Evolutionary conservation across 2,329 filamentous ascomycete genomes (phyloP).

Genomic region (Fusarium irregulare): DNA sequence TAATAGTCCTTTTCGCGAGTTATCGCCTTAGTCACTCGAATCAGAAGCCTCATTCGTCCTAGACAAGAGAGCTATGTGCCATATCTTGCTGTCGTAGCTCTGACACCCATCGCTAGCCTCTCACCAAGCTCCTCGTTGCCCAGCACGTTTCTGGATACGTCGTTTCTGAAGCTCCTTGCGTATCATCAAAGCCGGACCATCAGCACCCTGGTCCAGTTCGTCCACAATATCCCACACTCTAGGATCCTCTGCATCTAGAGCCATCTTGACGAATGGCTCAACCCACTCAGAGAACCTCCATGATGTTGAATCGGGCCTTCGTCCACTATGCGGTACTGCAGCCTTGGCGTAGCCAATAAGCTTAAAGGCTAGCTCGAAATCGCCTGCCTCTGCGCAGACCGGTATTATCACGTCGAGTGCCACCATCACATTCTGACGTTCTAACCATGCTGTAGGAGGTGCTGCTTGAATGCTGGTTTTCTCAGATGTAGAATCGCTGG

Average conservation of each 20-base stretch:
- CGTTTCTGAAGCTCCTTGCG: conserved; percentile 43
- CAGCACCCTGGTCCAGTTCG: conserved; percentile 37
- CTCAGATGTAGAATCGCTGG: neutral
- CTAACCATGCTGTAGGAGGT: conserved; percentile 15
- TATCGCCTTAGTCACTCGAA: neutral
- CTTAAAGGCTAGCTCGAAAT: conserved; percentile 52
- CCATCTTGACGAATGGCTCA: conserved; percentile 44
- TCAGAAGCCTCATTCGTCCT: neutral
- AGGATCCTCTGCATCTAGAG: conserved; percentile 46
- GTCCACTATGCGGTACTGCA: neutral
- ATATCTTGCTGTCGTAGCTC: neutral
- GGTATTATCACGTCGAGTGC: conserved; percentile 47
- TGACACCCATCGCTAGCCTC: neutral
- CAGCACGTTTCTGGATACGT: conserved; percentile 37
- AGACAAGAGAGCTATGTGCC: neutral
- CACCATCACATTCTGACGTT: conserved; percentile 16
- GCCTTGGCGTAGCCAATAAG: conserved; percentile 38
- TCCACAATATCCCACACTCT: conserved; percentile 52
- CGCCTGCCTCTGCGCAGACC: conserved; percentile 45
- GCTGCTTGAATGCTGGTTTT: conserved; percentile 3
- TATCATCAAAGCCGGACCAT: conserved; percentile 37
- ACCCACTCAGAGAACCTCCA: conserved; percentile 45
- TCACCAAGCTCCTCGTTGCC: conserved; percentile 8
- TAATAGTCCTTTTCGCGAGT: neutral
- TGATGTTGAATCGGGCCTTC: neutral